phyloP scores from a whole-genome alignment of 1,139 yeast genomes.

The Geotrichum bryndzae region DNA sequence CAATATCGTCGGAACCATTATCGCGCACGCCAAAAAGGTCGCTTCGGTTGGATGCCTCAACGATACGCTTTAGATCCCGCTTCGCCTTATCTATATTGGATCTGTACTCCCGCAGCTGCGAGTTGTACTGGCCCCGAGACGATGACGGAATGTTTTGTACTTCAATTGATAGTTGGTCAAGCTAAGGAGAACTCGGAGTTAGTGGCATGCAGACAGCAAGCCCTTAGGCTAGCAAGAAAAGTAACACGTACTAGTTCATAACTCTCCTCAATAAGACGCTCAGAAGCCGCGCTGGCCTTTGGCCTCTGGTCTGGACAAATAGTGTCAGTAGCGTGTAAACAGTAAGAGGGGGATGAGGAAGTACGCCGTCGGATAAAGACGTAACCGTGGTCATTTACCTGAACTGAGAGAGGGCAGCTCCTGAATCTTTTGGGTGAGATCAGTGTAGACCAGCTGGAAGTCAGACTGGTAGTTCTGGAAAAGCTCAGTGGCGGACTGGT shows the following conservation, averaged over 20 bases:
- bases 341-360: neutral
- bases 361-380: conserved; percentile 28
- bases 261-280: conserved; percentile 69
- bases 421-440: conserved; percentile 59
- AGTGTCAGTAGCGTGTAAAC: neutral
- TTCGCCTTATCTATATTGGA: conserved; percentile 55
- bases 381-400: conserved; percentile 31
- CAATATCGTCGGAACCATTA: conserved; percentile 39
- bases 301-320: conserved; percentile 24
- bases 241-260: conserved; percentile 48
- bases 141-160: conserved; percentile 73
- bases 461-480: conserved; percentile 69
- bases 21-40: conserved; percentile 61
- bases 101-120: conserved; percentile 64
- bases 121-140: conserved; percentile 60
- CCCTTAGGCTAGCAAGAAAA: neutral
- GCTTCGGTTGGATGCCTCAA: conserved; percentile 54
- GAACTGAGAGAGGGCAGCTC: conserved; percentile 50
- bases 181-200: conserved; percentile 21
- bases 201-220: neutral
- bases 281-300: conserved; percentile 44
- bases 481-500: conserved; percentile 39
- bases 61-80: conserved; percentile 38
- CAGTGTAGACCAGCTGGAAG: conserved; percentile 64
- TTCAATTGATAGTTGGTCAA: conserved; percentile 76